Conservation (phyloP, 2,329 filamentous ascomycete genomes). For the Metarhizium anisopliae region DNA sequence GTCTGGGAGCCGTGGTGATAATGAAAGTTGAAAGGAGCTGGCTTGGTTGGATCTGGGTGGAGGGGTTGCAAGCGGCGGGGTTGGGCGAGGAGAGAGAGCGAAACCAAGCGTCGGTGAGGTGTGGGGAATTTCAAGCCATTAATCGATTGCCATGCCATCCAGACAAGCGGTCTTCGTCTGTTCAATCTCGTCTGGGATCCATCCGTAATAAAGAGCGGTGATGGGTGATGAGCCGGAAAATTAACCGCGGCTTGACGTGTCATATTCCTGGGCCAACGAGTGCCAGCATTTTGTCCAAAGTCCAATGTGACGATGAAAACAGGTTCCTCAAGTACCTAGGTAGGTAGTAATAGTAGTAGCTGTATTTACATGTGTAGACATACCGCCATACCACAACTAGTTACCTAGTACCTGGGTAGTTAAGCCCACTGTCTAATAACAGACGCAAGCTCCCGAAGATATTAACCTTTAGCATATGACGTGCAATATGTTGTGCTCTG, state of each 20-base stretch:
- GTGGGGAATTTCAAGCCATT: slow-evolving; percentile 12
- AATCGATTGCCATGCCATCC: neutral
- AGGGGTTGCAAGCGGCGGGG: slow-evolving; percentile 20
- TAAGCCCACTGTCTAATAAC: too few relatives aligned
- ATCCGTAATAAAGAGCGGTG: slow-evolving; percentile 1
- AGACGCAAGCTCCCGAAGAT: too few relatives aligned
- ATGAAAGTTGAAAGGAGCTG: slow-evolving; percentile 4
- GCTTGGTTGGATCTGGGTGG: slow-evolving; percentile 6
- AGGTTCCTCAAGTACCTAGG: too few relatives aligned
- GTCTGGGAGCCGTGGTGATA: neutral
- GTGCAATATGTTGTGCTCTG: too few relatives aligned
- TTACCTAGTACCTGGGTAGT: too few relatives aligned
- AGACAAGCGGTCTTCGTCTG: neutral
- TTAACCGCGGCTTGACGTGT: neutral
- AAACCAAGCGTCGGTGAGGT: slow-evolving; percentile 15
- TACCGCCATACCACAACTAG: too few relatives aligned
- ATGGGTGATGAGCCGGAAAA: neutral
- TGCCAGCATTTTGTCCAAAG: neutral
- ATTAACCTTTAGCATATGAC: too few relatives aligned
- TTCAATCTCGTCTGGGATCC: slow-evolving; percentile 1
- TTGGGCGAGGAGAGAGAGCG: slow-evolving; percentile 11
- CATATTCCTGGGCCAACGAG: neutral
- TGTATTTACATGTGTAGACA: too few relatives aligned
- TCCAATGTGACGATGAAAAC: neutral
- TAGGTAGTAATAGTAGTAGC: too few relatives aligned